Evolutionary conservation across 2,329 filamentous ascomycete species (phyloP).

Genomic region (Phaeomoniella chlamydospora): DNA sequence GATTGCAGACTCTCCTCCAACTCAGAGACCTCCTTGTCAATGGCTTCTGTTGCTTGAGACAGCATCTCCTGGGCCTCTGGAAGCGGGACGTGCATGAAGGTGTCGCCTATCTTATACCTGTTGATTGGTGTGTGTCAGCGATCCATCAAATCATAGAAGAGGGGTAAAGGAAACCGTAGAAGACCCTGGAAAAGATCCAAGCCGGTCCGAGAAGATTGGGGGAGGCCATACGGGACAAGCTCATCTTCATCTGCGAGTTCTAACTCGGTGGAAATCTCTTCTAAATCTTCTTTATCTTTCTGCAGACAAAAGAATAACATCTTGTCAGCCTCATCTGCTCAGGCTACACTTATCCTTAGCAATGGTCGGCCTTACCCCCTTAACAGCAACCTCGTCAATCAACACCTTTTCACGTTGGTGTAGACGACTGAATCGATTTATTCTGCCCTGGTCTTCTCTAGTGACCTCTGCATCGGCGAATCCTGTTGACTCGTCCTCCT

Average conservation of each 20-base stretch:
- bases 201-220: too few species aligned
- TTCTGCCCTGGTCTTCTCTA: conserved; percentile 95
- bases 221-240: conserved; percentile 61
- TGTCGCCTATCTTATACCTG: conserved; percentile 94
- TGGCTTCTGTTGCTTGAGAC: conserved; percentile 50
- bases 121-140: background rate
- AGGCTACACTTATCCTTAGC: background rate
- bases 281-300: conserved; percentile 98
- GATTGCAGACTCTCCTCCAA: conserved; percentile 64
- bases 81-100: conserved; percentile 77
- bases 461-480: conserved; percentile 84
- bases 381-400: conserved; percentile 66
- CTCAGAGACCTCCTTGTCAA: conserved; percentile 61
- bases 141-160: conserved; percentile 2
- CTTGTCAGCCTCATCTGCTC: background rate
- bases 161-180: background rate
- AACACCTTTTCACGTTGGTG: conserved; percentile 72
- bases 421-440: conserved; percentile 91
- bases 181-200: background rate
- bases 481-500: conserved; percentile 65
- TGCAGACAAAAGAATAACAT: conserved; percentile 31
- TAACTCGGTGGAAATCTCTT: conserved; percentile 80
- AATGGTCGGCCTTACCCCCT: conserved; percentile 46
- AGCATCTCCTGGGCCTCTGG: conserved; percentile 80
- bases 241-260: conserved; percentile 95